Percentiles rank a stretch among this genome's conserved stretches.
Evolutionary conservation across 1,284 basidiomycete genomes (phyloP).

Genomic region (Papiliotrema laurentii): DNA sequence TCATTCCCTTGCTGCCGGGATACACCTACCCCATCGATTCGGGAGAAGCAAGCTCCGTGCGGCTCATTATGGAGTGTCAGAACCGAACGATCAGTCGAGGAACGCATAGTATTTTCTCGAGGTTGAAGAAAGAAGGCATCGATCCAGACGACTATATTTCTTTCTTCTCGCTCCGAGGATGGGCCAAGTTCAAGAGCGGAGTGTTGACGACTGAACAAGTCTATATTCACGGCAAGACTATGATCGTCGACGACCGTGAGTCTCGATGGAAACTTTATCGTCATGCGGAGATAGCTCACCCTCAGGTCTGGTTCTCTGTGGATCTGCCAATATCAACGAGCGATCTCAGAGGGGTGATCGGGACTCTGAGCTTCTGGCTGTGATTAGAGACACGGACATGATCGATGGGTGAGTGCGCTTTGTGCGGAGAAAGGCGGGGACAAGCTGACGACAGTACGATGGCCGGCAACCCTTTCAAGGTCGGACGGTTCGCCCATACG

Average conservation of each 20-base stretch:
- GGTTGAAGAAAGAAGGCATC: slow-evolving; percentile 81
- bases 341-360: slow-evolving; percentile 91
- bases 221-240: slow-evolving; percentile 81
- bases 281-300: no score
- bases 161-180: slow-evolving; percentile 87
- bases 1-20: slow-evolving; percentile 89
- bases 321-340: slow-evolving; percentile 99
- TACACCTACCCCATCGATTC: slow-evolving; percentile 93
- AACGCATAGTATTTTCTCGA: slow-evolving; percentile 84
- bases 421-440: neutral
- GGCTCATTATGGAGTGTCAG: slow-evolving; percentile 90
- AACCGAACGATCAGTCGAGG: slow-evolving; percentile 85
- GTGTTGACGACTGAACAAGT: slow-evolving; percentile 87
- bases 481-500: slow-evolving; percentile 93
- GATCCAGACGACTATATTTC: slow-evolving; percentile 90
- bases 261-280: neutral
- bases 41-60: slow-evolving; percentile 85
- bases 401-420: slow-evolving; percentile 65
- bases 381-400: slow-evolving; percentile 96
- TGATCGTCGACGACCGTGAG: slow-evolving; percentile 84
- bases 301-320: slow-evolving; percentile 80
- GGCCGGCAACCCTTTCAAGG: slow-evolving; percentile 91
- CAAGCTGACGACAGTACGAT: slow-evolving; percentile 61
- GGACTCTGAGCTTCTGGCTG: slow-evolving; percentile 88
- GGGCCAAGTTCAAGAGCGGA: slow-evolving; percentile 85